Conservation (phyloP, 1,284 basidiomycete genomes). For the Agaricales sp. region DNA sequence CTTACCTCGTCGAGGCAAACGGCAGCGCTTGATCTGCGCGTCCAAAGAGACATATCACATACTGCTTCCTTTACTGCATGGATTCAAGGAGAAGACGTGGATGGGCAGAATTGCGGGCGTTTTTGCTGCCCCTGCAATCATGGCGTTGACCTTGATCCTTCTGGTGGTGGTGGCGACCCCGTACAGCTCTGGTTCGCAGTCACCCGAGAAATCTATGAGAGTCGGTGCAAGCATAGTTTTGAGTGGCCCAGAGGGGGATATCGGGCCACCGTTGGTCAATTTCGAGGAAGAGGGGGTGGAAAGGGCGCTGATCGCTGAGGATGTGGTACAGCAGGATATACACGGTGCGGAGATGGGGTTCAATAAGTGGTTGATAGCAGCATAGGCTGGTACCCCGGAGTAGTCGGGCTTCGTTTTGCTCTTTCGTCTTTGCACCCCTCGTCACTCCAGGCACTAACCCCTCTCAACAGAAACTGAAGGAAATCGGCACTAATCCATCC, state of each 20-base stretch:
- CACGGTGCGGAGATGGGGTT: conserved; percentile 41
- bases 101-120: conserved; percentile 68
- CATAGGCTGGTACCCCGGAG: too few species aligned
- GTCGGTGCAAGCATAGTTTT: conserved; percentile 22
- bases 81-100: conserved; percentile 64
- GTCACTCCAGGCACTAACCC: background rate
- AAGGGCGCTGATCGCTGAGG: conserved; percentile 51
- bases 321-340: conserved; percentile 52
- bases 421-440: too few species aligned
- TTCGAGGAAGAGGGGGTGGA: conserved; percentile 21
- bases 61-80: conserved; percentile 82
- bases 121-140: conserved; percentile 80
- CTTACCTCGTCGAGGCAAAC: conserved; percentile 19
- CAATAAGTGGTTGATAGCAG: conserved; percentile 75
- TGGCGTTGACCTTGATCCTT: conserved; percentile 81
- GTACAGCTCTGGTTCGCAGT: conserved; percentile 28
- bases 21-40: conserved; percentile 29
- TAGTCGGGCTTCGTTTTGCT: too few species aligned
- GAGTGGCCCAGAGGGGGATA: background rate
- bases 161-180: conserved; percentile 81
- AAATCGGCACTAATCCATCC: conserved; percentile 87
- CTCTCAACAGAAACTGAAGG: conserved; percentile 81
- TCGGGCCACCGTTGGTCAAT: conserved; percentile 31
- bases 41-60: conserved; percentile 39
- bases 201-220: conserved; percentile 34